Evolutionary conservation across 1,139 yeast species (phyloP).

Genomic region (Pichiaceae sp.): DNA sequence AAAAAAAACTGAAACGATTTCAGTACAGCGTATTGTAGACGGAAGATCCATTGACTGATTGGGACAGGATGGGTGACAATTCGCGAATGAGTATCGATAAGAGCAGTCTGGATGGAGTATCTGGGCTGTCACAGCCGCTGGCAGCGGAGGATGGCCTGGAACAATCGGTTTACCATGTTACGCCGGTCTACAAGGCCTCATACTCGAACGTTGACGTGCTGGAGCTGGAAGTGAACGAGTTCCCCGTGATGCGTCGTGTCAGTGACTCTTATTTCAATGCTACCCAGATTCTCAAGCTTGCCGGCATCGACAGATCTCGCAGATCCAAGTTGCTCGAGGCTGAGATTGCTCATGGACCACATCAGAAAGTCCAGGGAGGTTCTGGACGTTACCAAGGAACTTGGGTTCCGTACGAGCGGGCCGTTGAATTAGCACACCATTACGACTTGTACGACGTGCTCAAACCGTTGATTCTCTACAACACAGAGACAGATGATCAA

Average conservation of each 20-base stretch:
- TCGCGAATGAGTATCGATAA: slow-evolving; percentile 10
- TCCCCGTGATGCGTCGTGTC: slow-evolving; percentile 76
- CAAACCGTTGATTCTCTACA: slow-evolving; percentile 55
- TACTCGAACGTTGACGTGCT: slow-evolving; percentile 63
- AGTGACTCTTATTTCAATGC: slow-evolving; percentile 85
- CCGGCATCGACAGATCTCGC: slow-evolving; percentile 79
- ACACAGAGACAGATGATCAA: slow-evolving; percentile 42
- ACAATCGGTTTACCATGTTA: slow-evolving; percentile 15
- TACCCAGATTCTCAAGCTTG: slow-evolving; percentile 82
- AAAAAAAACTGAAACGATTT: no score
- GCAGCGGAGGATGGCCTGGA: neutral
- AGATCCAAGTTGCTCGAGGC: slow-evolving; percentile 79
- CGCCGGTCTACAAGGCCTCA: slow-evolving; percentile 51
- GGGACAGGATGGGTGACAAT: slow-evolving; percentile 2
- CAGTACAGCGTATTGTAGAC: no score
- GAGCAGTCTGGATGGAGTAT: slow-evolving; percentile 4
- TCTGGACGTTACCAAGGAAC: slow-evolving; percentile 95
- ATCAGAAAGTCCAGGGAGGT: slow-evolving; percentile 93
- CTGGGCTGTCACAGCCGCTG: neutral
- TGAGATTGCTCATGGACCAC: slow-evolving; percentile 78
- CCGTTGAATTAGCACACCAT: slow-evolving; percentile 51
- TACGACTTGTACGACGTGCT: slow-evolving; percentile 58
- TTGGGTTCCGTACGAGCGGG: slow-evolving; percentile 72
- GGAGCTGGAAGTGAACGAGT: slow-evolving; percentile 61
- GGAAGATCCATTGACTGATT: no score